Percentiles rank a stretch among this genome's conserved stretches.
Evolutionary conservation across 2,329 filamentous ascomycete species (phyloP).

Genomic region (Aspergillus amoenus): DNA sequence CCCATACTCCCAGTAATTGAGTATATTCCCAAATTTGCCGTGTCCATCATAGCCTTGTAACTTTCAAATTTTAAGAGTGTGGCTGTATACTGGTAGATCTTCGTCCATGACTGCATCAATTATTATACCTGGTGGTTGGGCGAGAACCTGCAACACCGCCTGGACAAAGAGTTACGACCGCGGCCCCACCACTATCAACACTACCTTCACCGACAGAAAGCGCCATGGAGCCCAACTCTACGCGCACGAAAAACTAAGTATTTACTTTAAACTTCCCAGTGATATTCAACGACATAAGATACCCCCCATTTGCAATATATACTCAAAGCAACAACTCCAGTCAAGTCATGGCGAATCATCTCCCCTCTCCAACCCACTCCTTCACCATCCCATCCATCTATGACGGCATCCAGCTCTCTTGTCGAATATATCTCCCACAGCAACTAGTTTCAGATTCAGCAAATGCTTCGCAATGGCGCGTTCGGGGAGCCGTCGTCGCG

Average conservation of each 20-base stretch:
- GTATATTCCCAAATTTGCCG: background rate
- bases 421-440: slow-evolving; percentile 75
- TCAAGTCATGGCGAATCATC: slow-evolving; percentile 30
- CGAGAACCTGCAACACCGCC: too few species aligned
- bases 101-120: too few species aligned
- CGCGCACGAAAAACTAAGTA: background rate
- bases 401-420: slow-evolving; percentile 73
- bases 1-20: background rate
- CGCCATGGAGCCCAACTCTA: background rate
- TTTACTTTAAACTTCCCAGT: background rate
- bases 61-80: too few species aligned
- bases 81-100: too few species aligned
- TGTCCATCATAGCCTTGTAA: too few species aligned
- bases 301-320: background rate
- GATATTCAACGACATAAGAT: background rate
- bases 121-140: too few species aligned
- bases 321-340: background rate
- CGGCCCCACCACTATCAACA: background rate
- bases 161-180: too few species aligned
- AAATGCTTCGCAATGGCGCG: slow-evolving; percentile 30
- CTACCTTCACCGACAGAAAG: background rate
- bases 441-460: slow-evolving; percentile 21
- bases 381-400: slow-evolving; percentile 84
- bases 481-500: slow-evolving; percentile 66
- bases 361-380: slow-evolving; percentile 44